Conservation (phyloP, 1,139 yeast genomes). For the Lodderomyces orthopsilosis region DNA sequence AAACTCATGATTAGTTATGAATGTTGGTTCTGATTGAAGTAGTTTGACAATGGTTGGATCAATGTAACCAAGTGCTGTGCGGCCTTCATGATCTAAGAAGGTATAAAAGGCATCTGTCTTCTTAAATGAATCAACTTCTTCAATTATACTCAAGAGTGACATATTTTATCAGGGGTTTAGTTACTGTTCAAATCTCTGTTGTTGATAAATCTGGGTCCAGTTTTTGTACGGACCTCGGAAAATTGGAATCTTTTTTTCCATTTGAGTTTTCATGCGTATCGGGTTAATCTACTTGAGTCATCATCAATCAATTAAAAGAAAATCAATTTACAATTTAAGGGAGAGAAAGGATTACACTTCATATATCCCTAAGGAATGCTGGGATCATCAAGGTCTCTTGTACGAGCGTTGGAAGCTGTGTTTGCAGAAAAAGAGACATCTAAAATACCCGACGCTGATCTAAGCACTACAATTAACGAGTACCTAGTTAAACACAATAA, state of each 20-base stretch:
- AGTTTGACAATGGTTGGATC: conserved; percentile 43
- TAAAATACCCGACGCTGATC: conserved; percentile 11
- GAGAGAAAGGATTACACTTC: background rate
- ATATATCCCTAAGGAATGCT: conserved; percentile 14
- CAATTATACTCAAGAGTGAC: conserved; percentile 19
- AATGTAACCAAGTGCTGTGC: conserved; percentile 50
- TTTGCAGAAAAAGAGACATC: conserved; percentile 28
- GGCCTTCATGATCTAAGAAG: conserved; percentile 51
- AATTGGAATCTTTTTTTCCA: no score
- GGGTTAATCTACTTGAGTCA: background rate
- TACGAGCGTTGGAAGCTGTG: conserved; percentile 27
- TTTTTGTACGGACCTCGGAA: background rate
- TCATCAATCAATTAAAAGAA: background rate
- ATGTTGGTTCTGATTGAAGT: conserved; percentile 25
- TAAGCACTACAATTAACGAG: conserved; percentile 19
- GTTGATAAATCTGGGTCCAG: no score
- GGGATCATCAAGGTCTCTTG: conserved; percentile 35
- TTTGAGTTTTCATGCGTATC: no score
- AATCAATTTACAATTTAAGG: no score
- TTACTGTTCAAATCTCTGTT: no score
- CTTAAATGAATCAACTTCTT: conserved; percentile 51
- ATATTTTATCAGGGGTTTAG: no score
- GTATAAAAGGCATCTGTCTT: conserved; percentile 24
- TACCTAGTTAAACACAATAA: conserved; percentile 42
- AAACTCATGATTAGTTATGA: conserved; percentile 30